Base-by-base conservation (phyloP, 2,329 filamentous ascomycete species). In the Domatiomyces globalis region DNA sequence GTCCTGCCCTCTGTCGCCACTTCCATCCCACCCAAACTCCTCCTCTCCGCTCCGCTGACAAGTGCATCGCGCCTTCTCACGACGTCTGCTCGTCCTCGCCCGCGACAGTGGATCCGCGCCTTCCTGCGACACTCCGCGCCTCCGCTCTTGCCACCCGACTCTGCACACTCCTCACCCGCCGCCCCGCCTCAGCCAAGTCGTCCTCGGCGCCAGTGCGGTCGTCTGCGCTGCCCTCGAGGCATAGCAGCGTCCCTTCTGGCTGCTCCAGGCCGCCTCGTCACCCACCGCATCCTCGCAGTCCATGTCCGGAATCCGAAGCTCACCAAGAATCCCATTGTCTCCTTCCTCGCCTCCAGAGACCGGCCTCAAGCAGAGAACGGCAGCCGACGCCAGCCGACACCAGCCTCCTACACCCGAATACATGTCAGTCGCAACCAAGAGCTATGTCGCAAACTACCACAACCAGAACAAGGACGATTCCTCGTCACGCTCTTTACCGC, bases 381-480 rank as follows among this genome's bases (percentile, higher is more conserved):
- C 50, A 45, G 53, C 54, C 45, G 55, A 56, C 39, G 53, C 52
- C 49, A 53, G 53, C 36, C 54, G 51, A 19, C 55, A 46, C 56
- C 58, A 33, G 57, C 33, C 56, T 59, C 63, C 49, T 57, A 68
- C 65, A 62, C 71, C 69, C 54, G 67, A 68, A 65, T 72, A 71
- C 66, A 73, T 73, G 71, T 72, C 70, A 66, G 68, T 71, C 63
- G 69, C 67, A 61, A 66, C 70, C 62, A 68, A 67, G 63, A 72
- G 67, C 60, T 68, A 73, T 73, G 71, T 66, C 65, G 66, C 68
- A 61, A 64, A 65, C 60, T 63, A 65, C 63, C 65, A 69, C 60
- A 63, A 66, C 62, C 68, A 72, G 63, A 53, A 61, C 56, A 53
- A 53, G 50, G 57, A 60, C 54, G 58, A 61, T 46, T 50, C 54